Percentiles rank a stretch among this genome's conserved stretches.
Conservation (phyloP, 75 land plant species). For the Pseudotsuga menziesii region DNA sequence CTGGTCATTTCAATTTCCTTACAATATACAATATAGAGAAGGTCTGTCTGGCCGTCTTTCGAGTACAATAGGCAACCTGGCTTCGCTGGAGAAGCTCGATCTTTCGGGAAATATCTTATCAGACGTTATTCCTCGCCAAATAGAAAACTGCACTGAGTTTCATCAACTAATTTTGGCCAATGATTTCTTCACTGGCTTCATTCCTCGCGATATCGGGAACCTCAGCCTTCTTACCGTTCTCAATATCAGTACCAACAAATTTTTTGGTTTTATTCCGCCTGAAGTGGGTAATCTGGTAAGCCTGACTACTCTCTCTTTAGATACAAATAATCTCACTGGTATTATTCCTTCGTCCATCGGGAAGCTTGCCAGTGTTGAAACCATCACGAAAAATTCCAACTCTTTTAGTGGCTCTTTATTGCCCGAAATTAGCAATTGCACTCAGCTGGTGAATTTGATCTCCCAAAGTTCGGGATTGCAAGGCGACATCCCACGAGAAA, state of each 20-base stretch:
- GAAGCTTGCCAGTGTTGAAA: conserved; percentile 34
- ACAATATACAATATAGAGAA: too few species aligned
- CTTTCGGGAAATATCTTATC: conserved; percentile 37
- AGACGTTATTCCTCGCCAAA: conserved; percentile 38
- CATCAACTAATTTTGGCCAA: conserved; percentile 39
- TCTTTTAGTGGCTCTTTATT: conserved; percentile 32
- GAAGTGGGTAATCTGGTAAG: conserved; percentile 9
- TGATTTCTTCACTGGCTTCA: conserved; percentile 31
- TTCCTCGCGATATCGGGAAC: conserved; percentile 38
- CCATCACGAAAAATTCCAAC: conserved; percentile 25
- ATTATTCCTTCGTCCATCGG: conserved; percentile 35
- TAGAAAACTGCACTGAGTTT: conserved; percentile 38
- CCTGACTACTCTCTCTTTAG: conserved; percentile 20
- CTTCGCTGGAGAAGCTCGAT: conserved; percentile 30
- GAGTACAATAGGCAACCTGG: conserved; percentile 19
- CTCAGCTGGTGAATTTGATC: conserved; percentile 29
- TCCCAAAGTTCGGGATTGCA: conserved; percentile 35
- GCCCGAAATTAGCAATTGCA: conserved; percentile 31
- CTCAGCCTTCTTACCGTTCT: conserved; percentile 33
- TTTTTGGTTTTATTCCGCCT: conserved; percentile 26
- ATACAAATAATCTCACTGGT: conserved; percentile 22
- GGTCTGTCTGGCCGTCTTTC: conserved; percentile 24
- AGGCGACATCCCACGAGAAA: conserved; percentile 33
- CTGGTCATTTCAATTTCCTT: conserved; percentile 29
- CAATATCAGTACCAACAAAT: conserved; percentile 31